Conservation (phyloP, 2,329 filamentous ascomycete species). For the Mariannaea sp. region DNA sequence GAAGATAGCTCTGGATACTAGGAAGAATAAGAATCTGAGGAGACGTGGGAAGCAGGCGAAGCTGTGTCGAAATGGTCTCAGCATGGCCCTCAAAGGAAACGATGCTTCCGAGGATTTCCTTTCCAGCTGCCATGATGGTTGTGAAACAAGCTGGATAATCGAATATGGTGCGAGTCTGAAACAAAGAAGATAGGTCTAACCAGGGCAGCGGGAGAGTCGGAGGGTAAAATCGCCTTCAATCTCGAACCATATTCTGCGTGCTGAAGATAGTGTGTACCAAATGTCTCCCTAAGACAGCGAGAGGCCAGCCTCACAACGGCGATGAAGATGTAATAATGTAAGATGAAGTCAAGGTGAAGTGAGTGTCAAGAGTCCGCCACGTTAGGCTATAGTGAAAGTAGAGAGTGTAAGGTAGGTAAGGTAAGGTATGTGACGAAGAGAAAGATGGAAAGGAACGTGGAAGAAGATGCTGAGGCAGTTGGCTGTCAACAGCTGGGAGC, state of each 20-base stretch:
- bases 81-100: conserved; percentile 64
- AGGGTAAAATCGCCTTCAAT: conserved; percentile 23
- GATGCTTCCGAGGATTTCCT: conserved; percentile 51
- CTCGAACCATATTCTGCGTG: conserved; percentile 17
- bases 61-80: conserved; percentile 61
- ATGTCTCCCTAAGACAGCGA: too few species aligned
- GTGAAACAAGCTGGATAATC: conserved; percentile 24
- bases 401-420: background rate
- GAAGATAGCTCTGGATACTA: conserved; percentile 53
- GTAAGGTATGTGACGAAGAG: background rate
- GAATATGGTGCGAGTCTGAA: conserved; percentile 14
- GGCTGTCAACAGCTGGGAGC: too few species aligned
- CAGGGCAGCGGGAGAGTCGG: conserved; percentile 11
- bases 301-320: background rate
- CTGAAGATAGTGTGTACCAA: too few species aligned
- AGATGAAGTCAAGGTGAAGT: too few species aligned
- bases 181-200: conserved; percentile 7
- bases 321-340: too few species aligned
- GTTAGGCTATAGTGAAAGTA: background rate
- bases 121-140: conserved; percentile 34
- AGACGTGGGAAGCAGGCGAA: conserved; percentile 63
- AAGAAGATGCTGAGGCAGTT: conserved; percentile 8
- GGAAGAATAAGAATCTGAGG: conserved; percentile 63
- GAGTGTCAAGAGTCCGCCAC: conserved; percentile 1
- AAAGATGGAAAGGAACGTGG: conserved; percentile 3